Conservation (phyloP, 768 basidiomycete genomes). For the Psilocybe azurescens region DNA sequence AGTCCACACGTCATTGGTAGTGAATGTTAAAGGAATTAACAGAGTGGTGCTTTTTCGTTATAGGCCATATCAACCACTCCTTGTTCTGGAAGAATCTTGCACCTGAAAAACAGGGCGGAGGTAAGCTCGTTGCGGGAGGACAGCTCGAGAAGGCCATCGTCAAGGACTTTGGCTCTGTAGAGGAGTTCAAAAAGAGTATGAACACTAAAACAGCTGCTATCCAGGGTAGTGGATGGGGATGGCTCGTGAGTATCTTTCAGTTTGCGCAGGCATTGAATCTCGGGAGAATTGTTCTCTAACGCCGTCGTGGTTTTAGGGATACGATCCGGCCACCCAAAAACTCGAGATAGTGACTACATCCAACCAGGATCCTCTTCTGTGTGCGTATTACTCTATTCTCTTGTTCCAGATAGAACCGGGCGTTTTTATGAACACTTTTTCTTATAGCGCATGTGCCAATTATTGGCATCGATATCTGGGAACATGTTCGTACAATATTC, state of each 20-base stretch:
- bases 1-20: conserved; percentile 1
- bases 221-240: conserved; percentile 99
- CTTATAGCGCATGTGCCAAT: conserved; percentile 80
- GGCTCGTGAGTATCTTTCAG: conserved; percentile 66
- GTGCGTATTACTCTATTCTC: conserved; percentile 26
- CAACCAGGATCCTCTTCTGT: conserved; percentile 91
- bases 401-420: not conserved
- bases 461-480: conserved; percentile 98
- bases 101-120: conserved; percentile 67
- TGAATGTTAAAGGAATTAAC: not conserved
- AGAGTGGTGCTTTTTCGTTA: not conserved
- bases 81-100: conserved; percentile 99
- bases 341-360: conserved; percentile 92
- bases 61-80: conserved; percentile 93
- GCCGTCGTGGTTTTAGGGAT: conserved; percentile 56
- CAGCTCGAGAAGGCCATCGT: conserved; percentile 78
- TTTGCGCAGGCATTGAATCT: not conserved
- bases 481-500: conserved; percentile 64
- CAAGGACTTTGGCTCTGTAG: conserved; percentile 86
- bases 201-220: conserved; percentile 90
- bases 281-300: not conserved
- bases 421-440: not conserved
- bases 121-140: conserved; percentile 60
- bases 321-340: conserved; percentile 65
- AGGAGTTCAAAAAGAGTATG: conserved; percentile 83